A percentile compares a stretch with the other conserved stretches of the same genome.
Conservation (phyloP, 805 yeast genomes). For the Candida nonsorbophila region DNA sequence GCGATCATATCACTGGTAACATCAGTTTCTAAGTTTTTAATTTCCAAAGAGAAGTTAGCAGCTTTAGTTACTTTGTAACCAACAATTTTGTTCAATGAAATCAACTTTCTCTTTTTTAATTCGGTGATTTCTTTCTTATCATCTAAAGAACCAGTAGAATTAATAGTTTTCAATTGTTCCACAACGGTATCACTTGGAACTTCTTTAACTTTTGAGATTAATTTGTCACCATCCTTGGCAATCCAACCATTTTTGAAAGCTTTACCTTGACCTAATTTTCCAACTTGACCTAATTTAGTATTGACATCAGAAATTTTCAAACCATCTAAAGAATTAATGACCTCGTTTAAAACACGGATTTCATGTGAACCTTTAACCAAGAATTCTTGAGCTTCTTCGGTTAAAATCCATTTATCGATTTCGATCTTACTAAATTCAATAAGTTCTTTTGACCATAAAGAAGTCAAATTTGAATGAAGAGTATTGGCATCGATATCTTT, state of each 20-base stretch:
- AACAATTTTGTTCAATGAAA: slow-evolving; percentile 62
- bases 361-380: slow-evolving; percentile 86
- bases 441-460: slow-evolving; percentile 81
- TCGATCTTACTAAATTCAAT: slow-evolving; percentile 69
- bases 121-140: slow-evolving; percentile 71
- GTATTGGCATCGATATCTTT: slow-evolving; percentile 59
- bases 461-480: slow-evolving; percentile 78
- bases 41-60: slow-evolving; percentile 73
- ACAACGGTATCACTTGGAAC: slow-evolving; percentile 67
- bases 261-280: slow-evolving; percentile 91
- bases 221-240: slow-evolving; percentile 75
- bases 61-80: slow-evolving; percentile 80
- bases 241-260: slow-evolving; percentile 99
- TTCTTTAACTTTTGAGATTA: slow-evolving; percentile 55
- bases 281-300: slow-evolving; percentile 71
- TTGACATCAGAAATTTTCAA: slow-evolving; percentile 74
- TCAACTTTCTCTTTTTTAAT: slow-evolving; percentile 89
- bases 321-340: slow-evolving; percentile 69
- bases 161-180: slow-evolving; percentile 53
- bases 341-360: slow-evolving; percentile 68
- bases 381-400: slow-evolving; percentile 79
- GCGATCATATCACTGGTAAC: slow-evolving; percentile 89
- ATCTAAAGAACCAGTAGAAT: slow-evolving; percentile 47
- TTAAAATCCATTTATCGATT: slow-evolving; percentile 67
- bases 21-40: slow-evolving; percentile 84